Conservation (phyloP, 495 filamentous ascomycete genomes). For the Friedmanniomyces simplex region DNA sequence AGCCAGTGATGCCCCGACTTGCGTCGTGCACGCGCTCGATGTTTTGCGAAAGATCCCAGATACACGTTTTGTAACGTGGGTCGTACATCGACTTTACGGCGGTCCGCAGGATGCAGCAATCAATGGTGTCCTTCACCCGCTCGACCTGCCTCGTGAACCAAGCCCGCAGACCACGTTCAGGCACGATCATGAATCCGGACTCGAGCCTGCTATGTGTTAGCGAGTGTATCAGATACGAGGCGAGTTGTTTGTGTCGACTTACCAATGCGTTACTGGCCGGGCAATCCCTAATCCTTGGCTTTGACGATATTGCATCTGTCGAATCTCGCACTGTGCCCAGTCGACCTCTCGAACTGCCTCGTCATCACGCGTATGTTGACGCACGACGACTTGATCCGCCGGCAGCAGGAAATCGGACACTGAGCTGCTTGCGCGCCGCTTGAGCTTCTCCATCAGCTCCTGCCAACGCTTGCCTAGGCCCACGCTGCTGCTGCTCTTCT, state of each 20-base stretch:
- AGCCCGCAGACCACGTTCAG: slow-evolving; percentile 45
- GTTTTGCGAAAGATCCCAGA: slow-evolving; percentile 68
- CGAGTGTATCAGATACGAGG: too few relatives aligned
- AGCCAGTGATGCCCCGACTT: slow-evolving; percentile 51
- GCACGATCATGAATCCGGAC: slow-evolving; percentile 39
- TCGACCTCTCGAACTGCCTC: slow-evolving; percentile 28
- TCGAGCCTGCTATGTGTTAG: slow-evolving; percentile 9
- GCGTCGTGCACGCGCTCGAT: slow-evolving; percentile 57
- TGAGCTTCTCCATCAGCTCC: slow-evolving; percentile 34
- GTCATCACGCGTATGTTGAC: slow-evolving; percentile 26
- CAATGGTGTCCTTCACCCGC: slow-evolving; percentile 57
- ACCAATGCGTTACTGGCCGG: slow-evolving; percentile 49
- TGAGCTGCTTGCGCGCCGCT: slow-evolving; percentile 52
- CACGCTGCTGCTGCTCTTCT: slow-evolving; percentile 9
- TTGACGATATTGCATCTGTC: slow-evolving; percentile 44
- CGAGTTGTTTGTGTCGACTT: slow-evolving; percentile 9
- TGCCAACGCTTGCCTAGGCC: slow-evolving; percentile 29
- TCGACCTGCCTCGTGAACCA: slow-evolving; percentile 41
- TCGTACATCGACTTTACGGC: slow-evolving; percentile 36
- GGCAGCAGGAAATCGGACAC: slow-evolving; percentile 52
- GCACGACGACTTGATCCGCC: slow-evolving; percentile 40
- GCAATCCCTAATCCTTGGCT: slow-evolving; percentile 38
- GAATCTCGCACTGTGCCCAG: slow-evolving; percentile 49
- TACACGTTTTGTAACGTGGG: slow-evolving; percentile 51
- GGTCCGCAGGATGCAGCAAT: slow-evolving; percentile 48